Evolutionary conservation across 495 filamentous ascomycete species (phyloP), one percentile per base, ranked within the genome.

Genomic region (Penicillium paxilli): DNA sequence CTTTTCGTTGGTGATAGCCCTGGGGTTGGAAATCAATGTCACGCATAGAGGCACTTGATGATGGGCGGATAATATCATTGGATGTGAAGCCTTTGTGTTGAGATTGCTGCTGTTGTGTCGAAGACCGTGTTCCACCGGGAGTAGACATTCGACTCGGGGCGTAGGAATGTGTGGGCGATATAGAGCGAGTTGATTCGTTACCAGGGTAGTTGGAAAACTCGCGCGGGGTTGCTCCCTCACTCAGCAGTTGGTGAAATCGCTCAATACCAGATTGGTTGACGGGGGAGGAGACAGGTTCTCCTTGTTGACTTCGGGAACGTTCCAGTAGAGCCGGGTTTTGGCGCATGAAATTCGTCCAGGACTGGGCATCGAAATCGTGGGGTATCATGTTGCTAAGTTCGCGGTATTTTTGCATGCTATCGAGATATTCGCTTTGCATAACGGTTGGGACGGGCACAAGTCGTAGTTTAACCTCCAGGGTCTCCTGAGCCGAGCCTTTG

Each of bases 391-490:
- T 82, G 75, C 76, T 87, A 57, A 82, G 67, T 66, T 79, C 82
- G 53, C 76, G 78, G 69, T 83, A 83, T 54, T 73, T 78, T 45
- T 83, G 80, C 75, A 87, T 84, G 63, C 75, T 83, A 49, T 80
- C 82, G 33, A 85, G 68, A 63, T 86, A 88, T 64, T 88, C 84
- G 63, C 74, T 85, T 63, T 92, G 89, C 46, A 85, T 73, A 48
- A 85, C 83, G 28, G 83, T 91, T 10, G 89, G 82, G 22, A 97
- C 89, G 1, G 91, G 87, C 19, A 91, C 87, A 28, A 98, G 78
- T 59, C 90, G 90, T 45, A 98, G 71, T 70, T 90, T 96, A 54
- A 98, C 95, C 72, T 98, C 95, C 50, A 98, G 71, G 2, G 91
- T 97, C 67, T 98, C 94, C 63, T 87, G 88, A 33, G 86, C 83